Conservation (phyloP, 2,329 filamentous ascomycete species). For the Fusarium sp. region DNA sequence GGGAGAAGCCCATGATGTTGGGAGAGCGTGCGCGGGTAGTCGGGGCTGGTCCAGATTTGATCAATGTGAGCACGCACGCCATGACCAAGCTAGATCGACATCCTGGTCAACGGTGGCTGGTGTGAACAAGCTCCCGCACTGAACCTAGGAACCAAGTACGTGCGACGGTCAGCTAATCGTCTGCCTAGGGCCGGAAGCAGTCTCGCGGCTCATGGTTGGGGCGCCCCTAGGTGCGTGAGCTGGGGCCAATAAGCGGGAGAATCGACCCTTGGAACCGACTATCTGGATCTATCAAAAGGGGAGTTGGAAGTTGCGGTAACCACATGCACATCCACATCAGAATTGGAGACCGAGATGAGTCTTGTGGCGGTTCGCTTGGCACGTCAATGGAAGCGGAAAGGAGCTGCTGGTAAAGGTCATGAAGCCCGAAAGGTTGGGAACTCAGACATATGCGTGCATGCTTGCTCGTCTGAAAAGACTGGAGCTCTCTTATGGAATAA, state of each 20-base stretch:
- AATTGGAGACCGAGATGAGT: constrained; percentile 44
- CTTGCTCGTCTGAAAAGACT: constrained; percentile 21
- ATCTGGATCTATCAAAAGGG: constrained; percentile 42
- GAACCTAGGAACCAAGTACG: constrained; percentile 22
- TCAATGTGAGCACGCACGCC: constrained; percentile 44
- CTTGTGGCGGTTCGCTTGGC: constrained; percentile 35
- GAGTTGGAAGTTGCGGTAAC: constrained; percentile 34
- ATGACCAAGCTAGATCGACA: constrained; percentile 42
- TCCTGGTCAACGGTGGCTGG: constrained; percentile 44
- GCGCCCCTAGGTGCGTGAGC: constrained; percentile 31
- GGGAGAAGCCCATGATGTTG: constrained; percentile 41
- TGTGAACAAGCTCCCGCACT: constrained; percentile 38
- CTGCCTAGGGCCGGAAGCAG: constrained; percentile 22
- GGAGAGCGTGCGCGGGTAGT: constrained; percentile 36
- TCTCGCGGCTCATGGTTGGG: constrained; percentile 35
- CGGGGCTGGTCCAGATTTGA: constrained; percentile 42
- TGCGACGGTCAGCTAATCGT: constrained; percentile 27
- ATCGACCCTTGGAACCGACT: constrained; percentile 41
- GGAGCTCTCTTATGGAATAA: constrained; percentile 20
- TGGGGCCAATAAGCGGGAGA: constrained; percentile 35
- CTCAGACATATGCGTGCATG: constrained; percentile 26
- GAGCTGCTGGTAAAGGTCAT: constrained; percentile 38
- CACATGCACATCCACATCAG: constrained; percentile 32
- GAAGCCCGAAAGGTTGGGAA: constrained; percentile 30
- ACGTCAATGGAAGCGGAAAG: constrained; percentile 21